Evolutionary conservation across 306 rosid genomes (phyloP).

Genomic region (Abrus pulchellus): DNA sequence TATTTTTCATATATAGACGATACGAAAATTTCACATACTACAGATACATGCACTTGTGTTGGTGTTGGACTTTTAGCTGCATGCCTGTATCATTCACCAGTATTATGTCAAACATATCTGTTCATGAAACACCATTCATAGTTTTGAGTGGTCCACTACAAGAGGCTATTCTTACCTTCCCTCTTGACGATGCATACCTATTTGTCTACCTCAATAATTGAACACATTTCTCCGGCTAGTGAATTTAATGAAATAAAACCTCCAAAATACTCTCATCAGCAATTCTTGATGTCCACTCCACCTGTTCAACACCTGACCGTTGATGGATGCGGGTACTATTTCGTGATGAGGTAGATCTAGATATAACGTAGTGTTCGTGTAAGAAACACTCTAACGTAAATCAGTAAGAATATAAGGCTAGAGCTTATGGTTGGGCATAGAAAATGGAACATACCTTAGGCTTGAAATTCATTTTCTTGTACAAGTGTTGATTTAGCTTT

Average conservation of each 20-base stretch:
- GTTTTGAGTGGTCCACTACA: conserved; percentile 43
- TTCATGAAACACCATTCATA: conserved; percentile 10
- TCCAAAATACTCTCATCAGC: not conserved
- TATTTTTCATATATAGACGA: not conserved
- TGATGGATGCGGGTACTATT: too few relatives aligned
- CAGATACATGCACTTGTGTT: not conserved
- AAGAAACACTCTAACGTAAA: too few relatives aligned
- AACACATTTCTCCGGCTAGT: not conserved
- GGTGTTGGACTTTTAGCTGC: not conserved
- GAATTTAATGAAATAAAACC: not conserved
- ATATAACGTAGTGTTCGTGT: too few relatives aligned
- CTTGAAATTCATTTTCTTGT: too few relatives aligned
- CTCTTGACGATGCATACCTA: not conserved
- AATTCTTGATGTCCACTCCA: conserved; percentile 4
- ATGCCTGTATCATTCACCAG: not conserved
- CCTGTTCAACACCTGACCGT: not conserved
- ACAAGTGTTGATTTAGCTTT: too few relatives aligned
- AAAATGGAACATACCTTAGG: too few relatives aligned
- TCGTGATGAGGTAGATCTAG: too few relatives aligned
- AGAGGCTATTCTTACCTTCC: conserved; percentile 23
- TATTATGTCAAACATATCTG: not conserved
- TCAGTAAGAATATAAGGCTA: too few relatives aligned
- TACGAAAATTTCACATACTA: not conserved
- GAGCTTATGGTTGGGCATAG: too few relatives aligned
- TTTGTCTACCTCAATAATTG: not conserved